Evolutionary conservation across 2,329 filamentous ascomycete genomes (phyloP).

Genomic region (Xenoacremonium recifei): DNA sequence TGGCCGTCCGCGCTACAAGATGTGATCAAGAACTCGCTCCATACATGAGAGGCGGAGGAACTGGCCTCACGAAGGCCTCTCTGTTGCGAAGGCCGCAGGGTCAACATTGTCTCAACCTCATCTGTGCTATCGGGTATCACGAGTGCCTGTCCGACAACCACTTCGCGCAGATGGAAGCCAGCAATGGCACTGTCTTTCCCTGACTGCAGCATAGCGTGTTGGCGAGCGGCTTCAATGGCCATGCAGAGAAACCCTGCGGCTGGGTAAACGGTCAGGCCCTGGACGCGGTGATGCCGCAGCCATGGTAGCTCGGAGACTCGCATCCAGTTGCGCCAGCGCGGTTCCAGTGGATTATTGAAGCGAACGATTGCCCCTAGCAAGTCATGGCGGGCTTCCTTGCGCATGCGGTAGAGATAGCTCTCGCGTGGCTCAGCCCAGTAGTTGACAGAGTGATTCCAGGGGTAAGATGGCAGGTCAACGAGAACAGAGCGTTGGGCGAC

Average conservation of each 20-base stretch:
- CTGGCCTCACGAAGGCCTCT: no score
- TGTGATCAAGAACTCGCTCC: no score
- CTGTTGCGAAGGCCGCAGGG: no score
- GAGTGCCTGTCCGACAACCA: no score
- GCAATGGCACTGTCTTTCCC: no score
- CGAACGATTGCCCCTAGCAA: slow-evolving; percentile 21
- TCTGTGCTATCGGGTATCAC: no score
- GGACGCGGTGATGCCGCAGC: slow-evolving; percentile 11
- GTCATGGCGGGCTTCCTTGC: slow-evolving; percentile 20
- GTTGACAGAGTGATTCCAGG: slow-evolving; percentile 23
- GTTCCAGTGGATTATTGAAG: slow-evolving; percentile 23
- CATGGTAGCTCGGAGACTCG: slow-evolving; percentile 6
- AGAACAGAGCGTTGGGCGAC: slow-evolving; percentile 5
- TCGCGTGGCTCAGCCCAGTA: slow-evolving; percentile 21
- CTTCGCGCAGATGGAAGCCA: no score
- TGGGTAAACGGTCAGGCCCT: slow-evolving; percentile 9
- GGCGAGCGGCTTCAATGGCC: slow-evolving; percentile 12
- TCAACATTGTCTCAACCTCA: no score
- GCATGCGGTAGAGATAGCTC: slow-evolving; percentile 21
- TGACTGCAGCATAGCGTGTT: no score
- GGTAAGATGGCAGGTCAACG: slow-evolving; percentile 19
- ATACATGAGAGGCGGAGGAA: no score
- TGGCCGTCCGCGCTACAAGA: no score
- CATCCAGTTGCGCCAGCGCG: slow-evolving; percentile 15
- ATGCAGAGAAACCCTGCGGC: slow-evolving; percentile 10